Evolutionary conservation across 2,329 filamentous ascomycete species (phyloP).

Genomic region (Tolypocladium album): DNA sequence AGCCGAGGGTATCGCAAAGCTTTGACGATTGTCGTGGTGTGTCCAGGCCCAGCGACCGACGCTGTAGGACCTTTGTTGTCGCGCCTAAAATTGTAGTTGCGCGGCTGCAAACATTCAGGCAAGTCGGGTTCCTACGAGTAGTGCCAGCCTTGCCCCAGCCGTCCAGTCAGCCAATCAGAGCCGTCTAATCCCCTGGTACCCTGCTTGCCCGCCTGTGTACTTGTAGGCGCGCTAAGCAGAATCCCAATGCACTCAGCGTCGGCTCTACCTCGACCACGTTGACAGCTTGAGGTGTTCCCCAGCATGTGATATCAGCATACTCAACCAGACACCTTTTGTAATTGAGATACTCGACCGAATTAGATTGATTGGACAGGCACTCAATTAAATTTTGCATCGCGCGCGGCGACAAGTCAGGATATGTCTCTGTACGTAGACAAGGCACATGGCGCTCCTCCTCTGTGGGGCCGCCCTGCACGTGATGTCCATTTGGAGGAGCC

Average conservation of each 20-base stretch:
- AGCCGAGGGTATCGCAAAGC: not conserved
- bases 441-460: no score
- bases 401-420: no score
- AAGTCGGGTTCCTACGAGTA: not conserved
- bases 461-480: not conserved
- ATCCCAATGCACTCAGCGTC: no score
- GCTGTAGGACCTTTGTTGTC: slow-evolving; percentile 1
- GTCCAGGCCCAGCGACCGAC: not conserved
- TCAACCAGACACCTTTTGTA: no score
- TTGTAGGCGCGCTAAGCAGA: not conserved
- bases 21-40: not conserved
- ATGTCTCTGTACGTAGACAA: not conserved
- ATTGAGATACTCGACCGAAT: no score
- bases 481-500: not conserved
- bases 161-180: slow-evolving; percentile 22
- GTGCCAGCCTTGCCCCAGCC: slow-evolving; percentile 19
- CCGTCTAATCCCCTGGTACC: slow-evolving; percentile 19
- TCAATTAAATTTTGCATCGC: no score
- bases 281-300: no score
- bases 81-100: slow-evolving; percentile 3
- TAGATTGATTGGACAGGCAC: no score
- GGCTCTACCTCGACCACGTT: no score
- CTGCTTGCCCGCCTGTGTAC: no score
- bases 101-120: not conserved
- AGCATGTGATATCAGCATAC: no score